Conservation (phyloP, 768 basidiomycete genomes). For the Lenzites betulinus region DNA sequence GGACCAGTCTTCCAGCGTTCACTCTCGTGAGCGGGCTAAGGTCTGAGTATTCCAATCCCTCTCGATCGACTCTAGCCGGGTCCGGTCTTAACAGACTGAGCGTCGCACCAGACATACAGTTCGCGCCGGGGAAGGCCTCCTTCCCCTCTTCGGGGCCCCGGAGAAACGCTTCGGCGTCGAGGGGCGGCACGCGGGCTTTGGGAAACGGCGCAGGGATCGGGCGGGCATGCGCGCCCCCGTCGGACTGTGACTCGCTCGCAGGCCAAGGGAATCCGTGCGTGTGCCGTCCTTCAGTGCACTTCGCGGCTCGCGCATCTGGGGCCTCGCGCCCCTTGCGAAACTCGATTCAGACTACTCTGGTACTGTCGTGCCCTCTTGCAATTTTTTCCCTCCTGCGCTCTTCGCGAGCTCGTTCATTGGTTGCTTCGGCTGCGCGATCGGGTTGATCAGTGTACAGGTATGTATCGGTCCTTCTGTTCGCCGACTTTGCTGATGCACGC, state of each 20-base stretch:
- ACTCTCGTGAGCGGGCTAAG: slow-evolving; percentile 75
- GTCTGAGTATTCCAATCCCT: slow-evolving; percentile 75
- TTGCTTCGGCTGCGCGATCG: background rate
- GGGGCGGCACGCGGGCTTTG: slow-evolving; percentile 25
- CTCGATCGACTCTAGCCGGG: slow-evolving; percentile 64
- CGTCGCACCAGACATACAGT: slow-evolving; percentile 66
- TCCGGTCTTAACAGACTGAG: slow-evolving; percentile 56
- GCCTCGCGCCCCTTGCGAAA: slow-evolving; percentile 37
- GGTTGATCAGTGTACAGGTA: background rate
- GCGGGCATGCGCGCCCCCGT: slow-evolving; percentile 12
- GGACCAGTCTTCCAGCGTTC: slow-evolving; percentile 22
- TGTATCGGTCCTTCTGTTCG: background rate
- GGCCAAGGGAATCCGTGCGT: slow-evolving; percentile 7
- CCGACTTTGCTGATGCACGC: too few relatives aligned
- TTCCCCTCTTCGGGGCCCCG: slow-evolving; percentile 31
- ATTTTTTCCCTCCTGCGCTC: slow-evolving; percentile 31
- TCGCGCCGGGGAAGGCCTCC: slow-evolving; percentile 29
- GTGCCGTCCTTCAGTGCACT: slow-evolving; percentile 63
- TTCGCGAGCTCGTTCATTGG: slow-evolving; percentile 15
- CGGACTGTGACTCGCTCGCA: slow-evolving; percentile 24
- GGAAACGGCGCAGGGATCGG: slow-evolving; percentile 24
- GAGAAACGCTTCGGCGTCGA: slow-evolving; percentile 43
- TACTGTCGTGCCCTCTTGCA: slow-evolving; percentile 43
- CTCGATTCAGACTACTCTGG: slow-evolving; percentile 77
- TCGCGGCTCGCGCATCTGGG: slow-evolving; percentile 51